A percentile compares a stretch with the other conserved stretches of the same genome.
Conservation (phyloP, 129 eudicot species). For the Logfia minima region DNA sequence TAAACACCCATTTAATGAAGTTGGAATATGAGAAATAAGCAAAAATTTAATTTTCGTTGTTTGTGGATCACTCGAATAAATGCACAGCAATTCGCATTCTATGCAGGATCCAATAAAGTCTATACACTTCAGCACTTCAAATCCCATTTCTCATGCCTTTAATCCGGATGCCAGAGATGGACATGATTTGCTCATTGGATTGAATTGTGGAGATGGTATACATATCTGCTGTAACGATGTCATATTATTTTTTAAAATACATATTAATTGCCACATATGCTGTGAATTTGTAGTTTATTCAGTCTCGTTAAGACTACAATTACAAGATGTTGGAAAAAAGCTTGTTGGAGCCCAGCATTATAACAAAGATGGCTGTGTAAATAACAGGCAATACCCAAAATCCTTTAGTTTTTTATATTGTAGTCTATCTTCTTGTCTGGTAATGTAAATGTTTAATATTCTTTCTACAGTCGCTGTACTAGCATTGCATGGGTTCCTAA, state of each 20-base stretch:
- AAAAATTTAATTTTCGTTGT: no score
- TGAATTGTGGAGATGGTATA: conserved; percentile 14
- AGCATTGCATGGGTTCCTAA: conserved; percentile 20
- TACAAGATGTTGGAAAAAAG: conserved; percentile 11
- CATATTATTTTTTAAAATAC: neutral
- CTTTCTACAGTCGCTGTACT: conserved; percentile 9
- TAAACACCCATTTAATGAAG: neutral
- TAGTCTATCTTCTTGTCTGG: neutral
- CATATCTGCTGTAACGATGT: neutral
- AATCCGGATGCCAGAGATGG: conserved; percentile 19
- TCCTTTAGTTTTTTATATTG: neutral
- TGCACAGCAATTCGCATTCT: neutral
- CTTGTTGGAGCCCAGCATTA: conserved; percentile 21
- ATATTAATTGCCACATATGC: neutral
- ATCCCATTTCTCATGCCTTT: conserved; percentile 13
- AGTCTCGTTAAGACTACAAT: conserved; percentile 12
- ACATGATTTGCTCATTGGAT: conserved; percentile 21
- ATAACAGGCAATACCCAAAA: conserved; percentile 14
- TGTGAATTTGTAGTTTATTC: conserved; percentile 15
- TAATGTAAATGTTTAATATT: neutral
- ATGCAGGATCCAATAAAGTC: conserved; percentile 19
- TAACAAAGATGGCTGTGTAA: conserved; percentile 16
- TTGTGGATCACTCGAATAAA: no score
- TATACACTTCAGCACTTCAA: conserved; percentile 15
- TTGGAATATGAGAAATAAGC: neutral